Conservation (phyloP, 2,329 filamentous ascomycete species). For the Colletotrichum paranaense region DNA sequence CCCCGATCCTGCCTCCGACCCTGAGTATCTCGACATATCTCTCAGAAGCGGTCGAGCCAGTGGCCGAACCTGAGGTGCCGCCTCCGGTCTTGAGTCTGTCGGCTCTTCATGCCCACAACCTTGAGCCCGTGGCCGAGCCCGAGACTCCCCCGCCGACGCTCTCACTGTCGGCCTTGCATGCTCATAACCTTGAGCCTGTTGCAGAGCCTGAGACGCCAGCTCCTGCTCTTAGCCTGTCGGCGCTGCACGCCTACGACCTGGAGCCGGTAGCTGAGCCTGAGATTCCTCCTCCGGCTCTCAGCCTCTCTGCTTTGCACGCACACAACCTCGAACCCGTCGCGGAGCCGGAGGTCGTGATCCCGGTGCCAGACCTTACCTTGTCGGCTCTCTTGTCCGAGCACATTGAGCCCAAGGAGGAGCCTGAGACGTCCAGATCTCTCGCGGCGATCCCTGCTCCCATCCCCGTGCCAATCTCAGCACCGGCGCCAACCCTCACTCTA, state of each 20-base stretch:
- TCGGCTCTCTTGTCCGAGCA: constrained; percentile 45
- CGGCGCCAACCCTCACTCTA: constrained; percentile 42
- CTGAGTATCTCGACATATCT: constrained; percentile 52
- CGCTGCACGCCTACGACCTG: constrained; percentile 41
- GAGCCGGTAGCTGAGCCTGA: constrained; percentile 41
- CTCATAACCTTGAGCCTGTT: constrained; percentile 44
- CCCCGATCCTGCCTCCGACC: constrained; percentile 39
- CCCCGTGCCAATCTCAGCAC: constrained; percentile 30
- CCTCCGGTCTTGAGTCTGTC: constrained; percentile 34
- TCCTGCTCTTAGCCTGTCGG: constrained; percentile 39
- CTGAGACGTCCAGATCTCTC: constrained; percentile 34
- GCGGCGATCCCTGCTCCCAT: constrained; percentile 35
- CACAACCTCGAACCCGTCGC: constrained; percentile 41
- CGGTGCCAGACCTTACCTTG: constrained; percentile 41
- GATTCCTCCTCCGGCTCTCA: constrained; percentile 40
- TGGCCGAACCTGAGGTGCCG: constrained; percentile 38
- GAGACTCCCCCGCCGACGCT: constrained; percentile 41
- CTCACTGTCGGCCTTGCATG: constrained; percentile 43
- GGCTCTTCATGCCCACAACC: constrained; percentile 31
- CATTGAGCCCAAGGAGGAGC: constrained; percentile 48
- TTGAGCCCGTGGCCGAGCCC: constrained; percentile 39
- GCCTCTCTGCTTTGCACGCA: constrained; percentile 48
- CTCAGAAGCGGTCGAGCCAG: constrained; percentile 52
- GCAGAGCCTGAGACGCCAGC: constrained; percentile 38
- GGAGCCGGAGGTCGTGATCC: constrained; percentile 38